A percentile compares a stretch with the other conserved stretches of the same genome.
phyloP scores from a whole-genome alignment of 257 asterid genomes.

The Solanum boliviense region DNA sequence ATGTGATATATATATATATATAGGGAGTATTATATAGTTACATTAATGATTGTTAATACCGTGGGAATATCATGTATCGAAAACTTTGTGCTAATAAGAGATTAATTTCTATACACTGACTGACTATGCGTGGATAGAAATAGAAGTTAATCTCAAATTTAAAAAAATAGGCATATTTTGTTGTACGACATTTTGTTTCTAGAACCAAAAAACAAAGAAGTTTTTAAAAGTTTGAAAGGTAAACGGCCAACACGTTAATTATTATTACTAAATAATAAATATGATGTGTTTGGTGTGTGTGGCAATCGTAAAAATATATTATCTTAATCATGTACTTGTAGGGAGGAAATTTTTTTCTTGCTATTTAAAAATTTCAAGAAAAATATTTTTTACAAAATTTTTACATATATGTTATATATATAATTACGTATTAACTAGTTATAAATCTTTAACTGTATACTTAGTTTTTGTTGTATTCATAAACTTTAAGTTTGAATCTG shows the following conservation, averaged over 20 bases:
- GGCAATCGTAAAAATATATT: neutral
- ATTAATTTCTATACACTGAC: rapidly evolving
- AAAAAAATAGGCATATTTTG: neutral
- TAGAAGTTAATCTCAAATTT: too few relatives aligned
- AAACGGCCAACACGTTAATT: neutral
- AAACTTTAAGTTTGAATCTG: too few relatives aligned
- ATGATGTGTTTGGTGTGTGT: too few relatives aligned
- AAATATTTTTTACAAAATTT: too few relatives aligned
- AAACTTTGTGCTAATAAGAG: neutral
- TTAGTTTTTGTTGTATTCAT: too few relatives aligned
- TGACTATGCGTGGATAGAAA: too few relatives aligned
- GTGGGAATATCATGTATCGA: neutral
- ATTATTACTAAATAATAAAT: neutral
- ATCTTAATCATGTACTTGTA: neutral
- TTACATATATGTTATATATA: too few relatives aligned
- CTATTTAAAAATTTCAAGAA: too few relatives aligned
- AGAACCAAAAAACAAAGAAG: neutral
- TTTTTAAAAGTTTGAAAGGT: neutral
- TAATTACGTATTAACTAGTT: neutral
- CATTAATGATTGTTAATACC: neutral
- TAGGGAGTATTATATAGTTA: neutral
- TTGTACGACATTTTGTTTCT: neutral
- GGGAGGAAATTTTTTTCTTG: neutral
- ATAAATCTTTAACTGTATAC: rapidly evolving
- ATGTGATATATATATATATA: neutral